A percentile compares a stretch with the other conserved stretches of the same genome.
Conservation (phyloP, 164 flowering plant species). For the Tetracentron sinense region DNA sequence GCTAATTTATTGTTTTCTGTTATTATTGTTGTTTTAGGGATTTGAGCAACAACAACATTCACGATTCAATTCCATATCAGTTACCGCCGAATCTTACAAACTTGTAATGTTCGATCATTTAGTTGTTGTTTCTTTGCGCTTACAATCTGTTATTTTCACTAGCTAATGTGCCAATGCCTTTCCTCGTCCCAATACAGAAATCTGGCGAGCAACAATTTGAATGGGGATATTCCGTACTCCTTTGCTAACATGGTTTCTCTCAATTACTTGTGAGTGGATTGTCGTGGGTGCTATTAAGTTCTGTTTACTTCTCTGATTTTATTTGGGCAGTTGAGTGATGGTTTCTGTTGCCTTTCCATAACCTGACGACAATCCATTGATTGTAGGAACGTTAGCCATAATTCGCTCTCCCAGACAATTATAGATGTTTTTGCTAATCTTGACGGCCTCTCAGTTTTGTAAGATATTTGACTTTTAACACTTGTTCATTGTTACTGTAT, state of each 20-base stretch:
- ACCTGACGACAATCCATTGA: constrained; percentile 3
- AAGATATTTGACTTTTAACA: constrained; percentile 28
- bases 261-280: constrained; percentile 59
- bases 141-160: constrained; percentile 3
- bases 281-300: constrained; percentile 13
- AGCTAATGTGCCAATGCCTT: constrained; percentile 7
- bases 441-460: constrained; percentile 50
- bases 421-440: constrained; percentile 66
- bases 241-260: constrained; percentile 60
- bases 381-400: constrained; percentile 74
- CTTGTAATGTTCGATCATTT: constrained; percentile 47
- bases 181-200: constrained; percentile 50
- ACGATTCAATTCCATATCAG: constrained; percentile 80
- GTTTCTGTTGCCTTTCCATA: not conserved
- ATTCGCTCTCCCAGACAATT: constrained; percentile 50
- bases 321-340: not conserved
- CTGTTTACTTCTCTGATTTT: not conserved
- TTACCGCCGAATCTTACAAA: constrained; percentile 80
- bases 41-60: constrained; percentile 74
- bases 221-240: constrained; percentile 86
- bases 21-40: constrained; percentile 46
- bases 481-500: not conserved
- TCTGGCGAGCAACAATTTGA: constrained; percentile 73
- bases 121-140: constrained; percentile 1
- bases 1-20: not conserved